Evolutionary conservation across 2,329 filamentous ascomycete species (phyloP).

Genomic region (Nannizzia gypsea): DNA sequence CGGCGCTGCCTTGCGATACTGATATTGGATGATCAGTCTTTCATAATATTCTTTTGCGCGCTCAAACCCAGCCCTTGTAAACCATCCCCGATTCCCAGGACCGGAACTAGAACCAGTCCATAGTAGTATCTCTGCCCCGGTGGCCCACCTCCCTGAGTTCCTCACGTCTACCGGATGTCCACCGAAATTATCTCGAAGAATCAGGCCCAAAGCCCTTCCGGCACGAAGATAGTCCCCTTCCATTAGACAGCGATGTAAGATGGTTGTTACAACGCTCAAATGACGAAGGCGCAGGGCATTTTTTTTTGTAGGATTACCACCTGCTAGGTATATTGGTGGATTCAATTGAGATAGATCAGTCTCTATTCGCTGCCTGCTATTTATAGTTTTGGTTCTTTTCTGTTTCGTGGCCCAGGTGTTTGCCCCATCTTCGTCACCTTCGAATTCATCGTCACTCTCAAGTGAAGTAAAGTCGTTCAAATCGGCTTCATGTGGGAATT

Average conservation of each 20-base stretch:
- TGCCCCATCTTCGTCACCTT: background rate
- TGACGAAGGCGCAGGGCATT: slow-evolving; percentile 40
- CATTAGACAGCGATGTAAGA: slow-evolving; percentile 62
- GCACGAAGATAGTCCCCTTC: slow-evolving; percentile 60
- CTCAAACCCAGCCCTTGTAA: slow-evolving; percentile 42
- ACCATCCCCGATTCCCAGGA: slow-evolving; percentile 20
- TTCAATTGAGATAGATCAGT: slow-evolving; percentile 23
- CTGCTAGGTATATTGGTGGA: slow-evolving; percentile 25
- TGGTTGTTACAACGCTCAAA: slow-evolving; percentile 53
- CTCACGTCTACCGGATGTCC: slow-evolving; percentile 56
- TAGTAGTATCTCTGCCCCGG: slow-evolving; percentile 76
- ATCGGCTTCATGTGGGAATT: slow-evolving; percentile 32
- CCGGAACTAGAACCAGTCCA: slow-evolving; percentile 31
- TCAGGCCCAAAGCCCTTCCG: slow-evolving; percentile 60
- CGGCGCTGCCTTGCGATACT: slow-evolving; percentile 52
- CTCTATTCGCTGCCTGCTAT: slow-evolving; percentile 13
- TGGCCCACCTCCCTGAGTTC: slow-evolving; percentile 59
- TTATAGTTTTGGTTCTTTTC: background rate
- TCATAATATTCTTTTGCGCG: slow-evolving; percentile 61
- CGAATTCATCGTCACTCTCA: slow-evolving; percentile 7
- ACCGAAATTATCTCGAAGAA: slow-evolving; percentile 51
- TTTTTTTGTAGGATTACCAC: slow-evolving; percentile 20
- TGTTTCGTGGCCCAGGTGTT: background rate
- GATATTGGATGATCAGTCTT: slow-evolving; percentile 62
- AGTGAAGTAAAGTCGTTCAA: background rate